A percentile compares a stretch with the other conserved stretches of the same genome.
Evolutionary conservation across 108 stramenopile species (phyloP).

Genomic region (Aurantiochytrium sp.): DNA sequence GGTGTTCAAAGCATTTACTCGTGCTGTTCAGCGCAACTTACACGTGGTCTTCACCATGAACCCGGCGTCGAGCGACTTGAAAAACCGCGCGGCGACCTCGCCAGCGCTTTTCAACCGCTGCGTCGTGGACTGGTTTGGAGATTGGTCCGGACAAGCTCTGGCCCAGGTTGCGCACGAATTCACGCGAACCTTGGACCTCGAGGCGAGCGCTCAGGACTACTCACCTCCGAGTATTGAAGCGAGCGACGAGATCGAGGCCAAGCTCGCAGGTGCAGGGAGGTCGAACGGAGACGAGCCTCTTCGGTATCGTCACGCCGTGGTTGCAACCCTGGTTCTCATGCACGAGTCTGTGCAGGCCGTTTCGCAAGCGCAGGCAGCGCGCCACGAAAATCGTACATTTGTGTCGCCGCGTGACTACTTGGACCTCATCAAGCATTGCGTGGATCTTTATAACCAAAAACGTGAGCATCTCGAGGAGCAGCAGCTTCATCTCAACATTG

Average conservation of each 20-base stretch:
- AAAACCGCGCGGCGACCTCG: constrained; percentile 79
- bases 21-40: constrained; percentile 82
- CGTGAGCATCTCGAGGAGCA: constrained; percentile 79
- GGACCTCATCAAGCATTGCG: constrained; percentile 83
- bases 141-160: constrained; percentile 84
- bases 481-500: constrained; percentile 89
- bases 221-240: background rate
- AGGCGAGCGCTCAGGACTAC: background rate
- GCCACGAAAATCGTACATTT: constrained; percentile 55
- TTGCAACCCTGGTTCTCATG: constrained; percentile 78
- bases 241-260: constrained; percentile 4
- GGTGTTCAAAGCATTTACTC: constrained; percentile 78
- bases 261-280: background rate
- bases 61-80: constrained; percentile 74
- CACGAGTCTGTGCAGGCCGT: constrained; percentile 65
- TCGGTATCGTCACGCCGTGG: constrained; percentile 75
- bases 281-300: background rate
- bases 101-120: constrained; percentile 99
- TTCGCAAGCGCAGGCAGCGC: constrained; percentile 51
- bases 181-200: constrained; percentile 63
- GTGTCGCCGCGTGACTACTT: constrained; percentile 90
- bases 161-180: constrained; percentile 75
- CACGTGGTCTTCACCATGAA: constrained; percentile 99
- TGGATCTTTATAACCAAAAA: constrained; percentile 64
- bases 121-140: constrained; percentile 99